Conservation (phyloP, 2,329 filamentous ascomycete genomes). For the Cercospora janseana region DNA sequence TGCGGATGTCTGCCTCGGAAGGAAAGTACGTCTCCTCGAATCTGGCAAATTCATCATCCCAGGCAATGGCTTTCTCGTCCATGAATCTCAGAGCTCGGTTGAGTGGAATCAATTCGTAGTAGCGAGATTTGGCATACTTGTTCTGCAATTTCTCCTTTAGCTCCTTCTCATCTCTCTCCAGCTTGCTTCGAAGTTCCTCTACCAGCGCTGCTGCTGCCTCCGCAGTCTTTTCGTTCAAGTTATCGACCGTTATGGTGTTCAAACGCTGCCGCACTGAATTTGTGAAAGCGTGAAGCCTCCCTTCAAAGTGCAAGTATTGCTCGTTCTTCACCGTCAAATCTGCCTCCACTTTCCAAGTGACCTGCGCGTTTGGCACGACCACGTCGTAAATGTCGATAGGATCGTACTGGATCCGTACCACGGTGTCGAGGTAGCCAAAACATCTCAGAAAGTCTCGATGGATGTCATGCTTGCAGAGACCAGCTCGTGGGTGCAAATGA, state of each 20-base stretch:
- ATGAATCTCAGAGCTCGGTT: conserved; percentile 86
- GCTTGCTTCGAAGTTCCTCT: conserved; percentile 71
- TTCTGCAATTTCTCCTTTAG: conserved; percentile 78
- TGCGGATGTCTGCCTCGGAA: conserved; percentile 90
- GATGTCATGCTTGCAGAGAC: conserved; percentile 84
- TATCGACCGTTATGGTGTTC: conserved; percentile 86
- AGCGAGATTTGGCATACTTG: conserved; percentile 88
- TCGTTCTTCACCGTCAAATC: conserved; percentile 92
- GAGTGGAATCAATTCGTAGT: conserved; percentile 94
- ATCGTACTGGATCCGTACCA: conserved; percentile 88
- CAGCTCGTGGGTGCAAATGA: conserved; percentile 70
- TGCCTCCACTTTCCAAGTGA: conserved; percentile 97
- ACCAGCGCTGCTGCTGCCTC: conserved; percentile 80
- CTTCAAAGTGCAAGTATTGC: conserved; percentile 75
- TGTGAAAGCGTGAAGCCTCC: conserved; percentile 83
- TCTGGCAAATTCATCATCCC: conserved; percentile 85
- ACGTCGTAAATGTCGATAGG: conserved; percentile 90
- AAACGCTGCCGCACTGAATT: conserved; percentile 78
- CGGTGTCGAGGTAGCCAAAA: conserved; percentile 83
- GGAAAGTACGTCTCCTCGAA: conserved; percentile 93
- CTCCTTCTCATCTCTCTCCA: conserved; percentile 75
- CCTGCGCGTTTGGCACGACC: conserved; percentile 80
- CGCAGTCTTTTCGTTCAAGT: conserved; percentile 80
- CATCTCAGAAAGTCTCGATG: conserved; percentile 90
- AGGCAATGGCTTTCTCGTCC: conserved; percentile 87